Conservation (phyloP, 345 rosid species). For the Aquilaria malaccensis region DNA sequence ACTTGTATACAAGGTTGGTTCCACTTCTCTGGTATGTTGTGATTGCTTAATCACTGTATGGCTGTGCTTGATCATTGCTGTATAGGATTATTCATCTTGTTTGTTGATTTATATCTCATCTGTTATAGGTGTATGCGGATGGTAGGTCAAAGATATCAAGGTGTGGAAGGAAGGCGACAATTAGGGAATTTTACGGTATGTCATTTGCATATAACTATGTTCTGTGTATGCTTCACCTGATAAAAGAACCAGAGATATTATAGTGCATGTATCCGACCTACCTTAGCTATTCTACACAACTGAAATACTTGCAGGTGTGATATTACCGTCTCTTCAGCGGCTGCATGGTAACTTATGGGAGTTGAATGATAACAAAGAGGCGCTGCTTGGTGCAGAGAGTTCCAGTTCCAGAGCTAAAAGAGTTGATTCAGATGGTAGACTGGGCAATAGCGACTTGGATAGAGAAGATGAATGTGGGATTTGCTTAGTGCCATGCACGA, state of each 20-base stretch:
- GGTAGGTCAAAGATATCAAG: constrained; percentile 41
- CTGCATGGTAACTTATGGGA: constrained; percentile 52
- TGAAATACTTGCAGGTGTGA: constrained; percentile 45
- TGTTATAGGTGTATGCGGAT: constrained; percentile 53
- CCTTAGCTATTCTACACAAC: background rate
- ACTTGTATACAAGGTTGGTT: constrained; percentile 69
- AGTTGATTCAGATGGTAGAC: constrained; percentile 36
- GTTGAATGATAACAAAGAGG: constrained; percentile 24
- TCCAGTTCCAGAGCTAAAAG: constrained; percentile 34
- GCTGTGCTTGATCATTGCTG: background rate
- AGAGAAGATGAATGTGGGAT: constrained; percentile 98
- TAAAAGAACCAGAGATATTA: background rate
- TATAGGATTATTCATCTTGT: background rate
- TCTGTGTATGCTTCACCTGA: background rate
- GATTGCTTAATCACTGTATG: background rate
- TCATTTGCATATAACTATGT: background rate
- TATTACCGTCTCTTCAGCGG: constrained; percentile 82
- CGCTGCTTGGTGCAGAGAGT: constrained; percentile 21
- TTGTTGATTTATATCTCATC: constrained; percentile 5
- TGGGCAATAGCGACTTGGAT: constrained; percentile 46
- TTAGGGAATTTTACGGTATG: constrained; percentile 83
- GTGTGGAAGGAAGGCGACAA: constrained; percentile 83
- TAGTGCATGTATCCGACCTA: background rate
- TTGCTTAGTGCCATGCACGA: constrained; percentile 94
- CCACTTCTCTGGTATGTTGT: constrained; percentile 14